These are phyloP conservation scores for Tylopilus rubrobrunneus DNA, from an alignment of 768 basidiomycete species.

Conservation along the genomic window DNA sequence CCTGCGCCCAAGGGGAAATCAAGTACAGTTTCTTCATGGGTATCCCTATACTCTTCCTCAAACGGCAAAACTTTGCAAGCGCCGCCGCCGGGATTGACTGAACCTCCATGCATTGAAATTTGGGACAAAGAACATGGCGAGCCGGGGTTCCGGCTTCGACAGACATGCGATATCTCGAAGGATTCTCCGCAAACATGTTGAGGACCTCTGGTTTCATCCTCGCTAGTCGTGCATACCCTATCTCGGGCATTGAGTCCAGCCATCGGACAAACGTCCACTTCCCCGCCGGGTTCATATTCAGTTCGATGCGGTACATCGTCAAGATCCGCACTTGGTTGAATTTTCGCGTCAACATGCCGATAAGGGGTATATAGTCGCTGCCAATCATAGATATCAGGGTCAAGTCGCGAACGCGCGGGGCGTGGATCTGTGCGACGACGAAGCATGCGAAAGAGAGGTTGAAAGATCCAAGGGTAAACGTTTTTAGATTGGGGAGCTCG, in stretches of 20 bases:
- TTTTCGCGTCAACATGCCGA: conserved; percentile 41
- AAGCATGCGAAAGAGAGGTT: conserved; percentile 44
- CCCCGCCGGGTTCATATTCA: conserved; percentile 26
- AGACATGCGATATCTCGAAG: conserved; percentile 19
- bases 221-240: conserved; percentile 50
- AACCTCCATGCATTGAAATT: conserved; percentile 44
- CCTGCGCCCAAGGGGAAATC: conserved; percentile 27
- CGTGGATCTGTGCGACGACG: conserved; percentile 46
- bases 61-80: conserved; percentile 35
- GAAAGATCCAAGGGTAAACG: conserved; percentile 57
- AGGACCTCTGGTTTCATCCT: conserved; percentile 41
- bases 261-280: conserved; percentile 40
- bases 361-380: conserved; percentile 48
- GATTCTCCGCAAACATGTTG: conserved; percentile 45
- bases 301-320: conserved; percentile 46
- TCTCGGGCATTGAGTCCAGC: conserved; percentile 55
- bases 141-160: conserved; percentile 5
- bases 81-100: conserved; percentile 33
- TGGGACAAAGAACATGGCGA: conserved; percentile 38
- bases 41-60: conserved; percentile 36
- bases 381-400: conserved; percentile 53
- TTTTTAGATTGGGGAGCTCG: conserved; percentile 45
- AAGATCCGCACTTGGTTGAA: conserved; percentile 54
- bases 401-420: conserved; percentile 55
- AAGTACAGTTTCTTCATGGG: conserved; percentile 53